Evolutionary conservation across 306 rosid genomes (phyloP), one percentile per base, ranked within the genome.

Genomic region (Urtica urens): DNA sequence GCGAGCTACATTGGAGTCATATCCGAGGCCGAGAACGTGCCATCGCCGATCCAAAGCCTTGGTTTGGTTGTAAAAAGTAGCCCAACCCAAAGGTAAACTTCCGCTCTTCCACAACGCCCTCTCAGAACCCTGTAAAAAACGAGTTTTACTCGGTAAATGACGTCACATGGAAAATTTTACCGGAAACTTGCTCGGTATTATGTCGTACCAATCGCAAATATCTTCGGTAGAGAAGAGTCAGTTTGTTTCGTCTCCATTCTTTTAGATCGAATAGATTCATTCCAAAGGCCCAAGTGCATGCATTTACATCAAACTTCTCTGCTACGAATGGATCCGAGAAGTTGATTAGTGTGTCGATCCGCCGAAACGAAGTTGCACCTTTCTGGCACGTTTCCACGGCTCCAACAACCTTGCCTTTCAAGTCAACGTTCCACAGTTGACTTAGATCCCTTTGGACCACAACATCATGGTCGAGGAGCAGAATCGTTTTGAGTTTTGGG

Each of bases 221-320:
- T 33, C 66, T 67, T 58, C 72, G 78, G 70, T 79, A 92, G 55
- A 73, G 61, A 39, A 59, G 59, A 53, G 86, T 92, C 62, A 92
- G 60, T 60, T 82, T 68, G 38, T 75, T 72, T 58, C 57, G 66
- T 65, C 93, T 86, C 99, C 99, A 92, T 65, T 70, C 70, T 22
- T 59, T 73, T 57, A 92, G 83, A 70, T 92, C 83, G 68, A 80
- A 82, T 58, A 92, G 46, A 67, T 92, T 92, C 85, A 86, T 61
- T 67, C 99, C 99, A 65, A 86, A 92, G 37, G 96, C 96, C 99
- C 99, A 92, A 19, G 93, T 79, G 72, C 99, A 92, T 30, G 86
- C 73, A 64, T 75, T 79, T 54, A 14, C 59, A 71, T 82, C 81
- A 66, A 92, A 82, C 60, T 56, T 79, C 57, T 77, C 41, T 13